phyloP scores from a whole-genome alignment of 2,329 filamentous ascomycete genomes.

The Periconia sp. region DNA sequence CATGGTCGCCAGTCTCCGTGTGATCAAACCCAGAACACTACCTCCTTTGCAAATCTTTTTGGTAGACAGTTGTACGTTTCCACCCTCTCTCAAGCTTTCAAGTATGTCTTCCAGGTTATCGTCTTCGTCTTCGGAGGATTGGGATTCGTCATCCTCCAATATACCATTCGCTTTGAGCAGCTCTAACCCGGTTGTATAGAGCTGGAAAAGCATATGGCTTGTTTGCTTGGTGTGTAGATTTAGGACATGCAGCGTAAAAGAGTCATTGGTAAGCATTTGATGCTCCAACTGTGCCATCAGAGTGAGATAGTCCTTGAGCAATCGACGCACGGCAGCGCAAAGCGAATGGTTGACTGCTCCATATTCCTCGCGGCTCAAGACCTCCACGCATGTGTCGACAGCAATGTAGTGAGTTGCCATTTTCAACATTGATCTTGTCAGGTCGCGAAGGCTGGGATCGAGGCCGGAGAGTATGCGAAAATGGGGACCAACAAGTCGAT shows the following conservation, averaged over 20 bases:
- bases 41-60: slow-evolving; percentile 98
- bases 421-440: slow-evolving; percentile 85
- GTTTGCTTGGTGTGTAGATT: slow-evolving; percentile 91
- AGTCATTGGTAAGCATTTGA: slow-evolving; percentile 83
- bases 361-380: slow-evolving; percentile 90
- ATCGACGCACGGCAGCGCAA: slow-evolving; percentile 89
- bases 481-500: slow-evolving; percentile 77
- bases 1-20: slow-evolving; percentile 81
- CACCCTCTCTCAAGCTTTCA: slow-evolving; percentile 83
- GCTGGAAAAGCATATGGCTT: slow-evolving; percentile 84
- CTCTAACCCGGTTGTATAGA: slow-evolving; percentile 78
- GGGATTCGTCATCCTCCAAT: slow-evolving; percentile 72
- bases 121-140: slow-evolving; percentile 70
- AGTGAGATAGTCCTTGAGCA: slow-evolving; percentile 90
- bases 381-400: slow-evolving; percentile 88
- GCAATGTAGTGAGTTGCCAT: slow-evolving; percentile 94
- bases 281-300: slow-evolving; percentile 92
- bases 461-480: slow-evolving; percentile 81
- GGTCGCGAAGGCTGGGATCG: slow-evolving; percentile 86
- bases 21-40: slow-evolving; percentile 85
- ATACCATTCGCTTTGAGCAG: slow-evolving; percentile 85
- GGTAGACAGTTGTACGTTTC: slow-evolving; percentile 77
- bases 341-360: slow-evolving; percentile 94
- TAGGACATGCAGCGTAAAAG: slow-evolving; percentile 89
- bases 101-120: slow-evolving; percentile 92